These are phyloP conservation scores for Paramecium biaurelia DNA, from an alignment of 73 alveolate species.

Conservation along the genomic window DNA sequence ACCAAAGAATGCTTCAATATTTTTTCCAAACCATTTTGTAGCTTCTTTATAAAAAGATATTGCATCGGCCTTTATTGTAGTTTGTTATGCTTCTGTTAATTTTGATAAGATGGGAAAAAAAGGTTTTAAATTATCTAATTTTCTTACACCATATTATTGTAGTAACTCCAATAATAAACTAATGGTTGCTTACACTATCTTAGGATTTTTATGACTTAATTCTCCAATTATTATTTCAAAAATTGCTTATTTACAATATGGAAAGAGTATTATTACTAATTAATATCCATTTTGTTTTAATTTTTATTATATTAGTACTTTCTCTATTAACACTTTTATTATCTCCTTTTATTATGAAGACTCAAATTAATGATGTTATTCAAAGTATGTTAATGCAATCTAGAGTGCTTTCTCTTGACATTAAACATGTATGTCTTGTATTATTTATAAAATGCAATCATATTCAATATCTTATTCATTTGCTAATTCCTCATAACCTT, in stretches of 20 bases:
- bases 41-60: not conserved
- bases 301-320: not conserved
- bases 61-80: not conserved
- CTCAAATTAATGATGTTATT: not conserved
- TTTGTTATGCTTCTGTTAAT: not conserved
- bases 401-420: conserved; percentile 7
- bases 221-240: not conserved
- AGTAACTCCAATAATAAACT: not conserved
- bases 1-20: not conserved
- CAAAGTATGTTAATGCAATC: not conserved
- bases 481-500: conserved; percentile 10
- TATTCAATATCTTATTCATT: not conserved
- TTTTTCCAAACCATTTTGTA: not conserved
- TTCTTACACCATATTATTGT: not conserved
- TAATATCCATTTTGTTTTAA: not conserved
- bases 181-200: not conserved
- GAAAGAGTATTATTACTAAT: not conserved
- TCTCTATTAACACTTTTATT: not conserved
- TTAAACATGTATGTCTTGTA: not conserved
- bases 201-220: not conserved
- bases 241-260: not conserved
- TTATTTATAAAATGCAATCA: not conserved
- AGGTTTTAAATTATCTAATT: conserved; percentile 16
- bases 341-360: not conserved
- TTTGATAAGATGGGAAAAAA: not conserved